Percentiles rank a stretch among this genome's conserved stretches.
Evolutionary conservation across 441 rosid genomes (phyloP).

Genomic region (Arabidopsis hybrid): DNA sequence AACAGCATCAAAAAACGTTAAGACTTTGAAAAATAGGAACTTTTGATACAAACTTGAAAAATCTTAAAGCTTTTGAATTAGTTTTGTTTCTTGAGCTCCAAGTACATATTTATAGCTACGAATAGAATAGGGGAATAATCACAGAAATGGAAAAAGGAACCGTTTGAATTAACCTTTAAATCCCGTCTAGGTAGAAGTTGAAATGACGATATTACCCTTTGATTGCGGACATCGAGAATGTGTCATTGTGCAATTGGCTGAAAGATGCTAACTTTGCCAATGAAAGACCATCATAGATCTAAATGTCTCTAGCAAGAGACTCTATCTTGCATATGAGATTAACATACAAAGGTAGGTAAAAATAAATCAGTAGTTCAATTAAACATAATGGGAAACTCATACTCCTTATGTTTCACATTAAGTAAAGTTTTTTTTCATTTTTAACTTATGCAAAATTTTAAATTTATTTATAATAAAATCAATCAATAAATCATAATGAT

Average conservation of each 20-base stretch:
- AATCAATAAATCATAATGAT: no score
- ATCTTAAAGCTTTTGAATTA: background rate
- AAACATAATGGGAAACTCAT: no score
- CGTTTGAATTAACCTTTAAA: slow-evolving; percentile 32
- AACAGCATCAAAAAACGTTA: slow-evolving; percentile 23
- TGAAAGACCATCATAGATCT: no score
- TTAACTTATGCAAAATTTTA: no score
- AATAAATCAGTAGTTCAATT: no score
- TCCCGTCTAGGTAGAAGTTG: background rate
- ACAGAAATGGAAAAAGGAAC: slow-evolving; percentile 31
- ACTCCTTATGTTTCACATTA: no score
- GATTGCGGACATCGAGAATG: background rate
- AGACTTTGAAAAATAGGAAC: background rate
- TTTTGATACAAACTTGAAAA: background rate
- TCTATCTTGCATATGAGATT: no score
- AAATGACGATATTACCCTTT: slow-evolving; percentile 25
- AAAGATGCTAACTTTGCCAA: no score
- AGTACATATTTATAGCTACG: slow-evolving; percentile 17
- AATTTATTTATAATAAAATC: no score
- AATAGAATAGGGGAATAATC: background rate
- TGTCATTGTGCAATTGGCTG: background rate
- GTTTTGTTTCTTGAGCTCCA: slow-evolving; percentile 33
- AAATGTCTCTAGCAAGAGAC: no score
- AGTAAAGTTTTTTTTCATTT: no score
- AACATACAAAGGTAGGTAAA: no score